Evolutionary conservation across 306 rosid species (phyloP).

Genomic region (Sphenostylis stenocarpa): DNA sequence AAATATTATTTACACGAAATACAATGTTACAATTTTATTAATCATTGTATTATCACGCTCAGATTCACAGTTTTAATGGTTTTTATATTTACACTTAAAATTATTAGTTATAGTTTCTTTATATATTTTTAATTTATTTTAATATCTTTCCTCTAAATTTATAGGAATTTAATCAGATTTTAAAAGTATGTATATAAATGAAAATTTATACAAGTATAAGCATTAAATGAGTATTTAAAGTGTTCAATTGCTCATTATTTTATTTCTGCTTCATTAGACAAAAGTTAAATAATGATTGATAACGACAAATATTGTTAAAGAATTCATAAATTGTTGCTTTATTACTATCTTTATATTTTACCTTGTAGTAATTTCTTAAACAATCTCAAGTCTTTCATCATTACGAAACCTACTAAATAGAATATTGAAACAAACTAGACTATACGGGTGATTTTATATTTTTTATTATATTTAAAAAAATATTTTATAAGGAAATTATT

Average conservation of each 20-base stretch:
- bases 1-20: too few species aligned
- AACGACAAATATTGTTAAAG: background rate
- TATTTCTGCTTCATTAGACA: background rate
- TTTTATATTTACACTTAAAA: too few species aligned
- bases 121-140: too few species aligned
- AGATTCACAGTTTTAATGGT: too few species aligned
- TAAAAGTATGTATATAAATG: too few species aligned
- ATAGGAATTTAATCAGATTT: too few species aligned
- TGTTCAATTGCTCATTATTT: background rate
- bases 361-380: background rate
- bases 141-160: too few species aligned
- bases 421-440: background rate
- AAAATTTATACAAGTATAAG: too few species aligned
- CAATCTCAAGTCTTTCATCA: constrained; percentile 1
- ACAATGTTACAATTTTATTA: too few species aligned
- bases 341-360: background rate
- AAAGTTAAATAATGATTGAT: background rate
- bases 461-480: background rate
- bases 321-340: background rate
- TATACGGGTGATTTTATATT: background rate
- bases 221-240: background rate
- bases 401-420: background rate
- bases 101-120: too few species aligned
- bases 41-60: too few species aligned
- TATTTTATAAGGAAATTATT: background rate